Percentiles rank a stretch among this genome's conserved stretches.
Conservation (phyloP, 176 grass and related monocot genomes). For the Secale cereale region DNA sequence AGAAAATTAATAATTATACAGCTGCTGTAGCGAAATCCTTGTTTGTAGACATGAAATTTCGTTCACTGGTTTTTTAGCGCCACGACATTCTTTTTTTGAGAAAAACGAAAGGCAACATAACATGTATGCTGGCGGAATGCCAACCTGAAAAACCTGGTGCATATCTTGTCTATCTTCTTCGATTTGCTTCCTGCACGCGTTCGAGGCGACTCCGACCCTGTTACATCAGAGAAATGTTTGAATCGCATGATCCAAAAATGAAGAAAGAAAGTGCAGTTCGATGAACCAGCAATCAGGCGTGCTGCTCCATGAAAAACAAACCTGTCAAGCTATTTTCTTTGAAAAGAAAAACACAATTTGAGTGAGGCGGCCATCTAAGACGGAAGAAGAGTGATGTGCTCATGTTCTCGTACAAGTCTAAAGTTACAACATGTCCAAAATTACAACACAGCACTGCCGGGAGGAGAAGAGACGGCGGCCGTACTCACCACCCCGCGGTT, state of each 20-base stretch:
- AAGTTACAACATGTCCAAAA: too few relatives aligned
- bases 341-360: too few relatives aligned
- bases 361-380: too few relatives aligned
- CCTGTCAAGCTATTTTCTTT: too few relatives aligned
- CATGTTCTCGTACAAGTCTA: too few relatives aligned
- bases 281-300: not conserved
- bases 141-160: conserved; percentile 13
- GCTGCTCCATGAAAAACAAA: too few relatives aligned
- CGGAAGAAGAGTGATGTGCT: too few relatives aligned
- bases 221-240: not conserved
- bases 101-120: not conserved
- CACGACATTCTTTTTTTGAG: not conserved
- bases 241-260: not conserved
- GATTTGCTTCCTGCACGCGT: not conserved
- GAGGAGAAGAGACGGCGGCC: too few relatives aligned
- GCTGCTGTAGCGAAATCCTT: not conserved
- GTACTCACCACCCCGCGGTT: not conserved
- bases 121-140: not conserved
- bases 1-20: not conserved
- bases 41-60: not conserved
- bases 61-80: not conserved
- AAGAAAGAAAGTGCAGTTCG: not conserved
- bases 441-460: too few relatives aligned
- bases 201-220: not conserved
- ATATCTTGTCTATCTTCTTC: not conserved